Conservation (phyloP, 2,329 filamentous ascomycete species). For the Chrysoporthe deuterocubensis region DNA sequence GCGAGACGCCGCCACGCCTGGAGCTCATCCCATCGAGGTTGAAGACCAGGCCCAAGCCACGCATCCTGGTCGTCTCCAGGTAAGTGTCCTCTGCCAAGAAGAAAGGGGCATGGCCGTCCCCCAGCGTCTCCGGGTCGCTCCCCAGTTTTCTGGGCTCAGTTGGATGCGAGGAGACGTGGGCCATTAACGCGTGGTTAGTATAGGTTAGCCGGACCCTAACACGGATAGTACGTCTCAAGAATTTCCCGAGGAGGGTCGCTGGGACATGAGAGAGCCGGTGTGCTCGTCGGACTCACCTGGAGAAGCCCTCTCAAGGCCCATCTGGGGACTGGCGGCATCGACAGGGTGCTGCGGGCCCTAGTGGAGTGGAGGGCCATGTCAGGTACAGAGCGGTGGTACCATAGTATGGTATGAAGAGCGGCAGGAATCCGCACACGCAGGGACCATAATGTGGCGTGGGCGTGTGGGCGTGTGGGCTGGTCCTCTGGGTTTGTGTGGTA, state of each 20-base stretch:
- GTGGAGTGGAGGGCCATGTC: background rate
- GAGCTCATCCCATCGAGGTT: background rate
- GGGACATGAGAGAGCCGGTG: background rate
- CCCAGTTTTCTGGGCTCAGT: background rate
- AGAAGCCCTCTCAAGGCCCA: background rate
- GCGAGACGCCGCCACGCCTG: constrained; percentile 1
- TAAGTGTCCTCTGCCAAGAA: background rate
- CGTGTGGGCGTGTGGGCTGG: background rate
- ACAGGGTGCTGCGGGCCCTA: background rate
- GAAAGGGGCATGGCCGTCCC: constrained; percentile 5
- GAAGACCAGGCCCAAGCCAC: background rate
- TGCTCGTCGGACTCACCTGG: background rate
- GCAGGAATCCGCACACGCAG: constrained; percentile 5
- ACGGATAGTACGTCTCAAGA: background rate
- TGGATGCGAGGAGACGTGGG: background rate
- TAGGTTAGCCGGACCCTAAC: background rate
- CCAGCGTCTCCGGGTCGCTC: background rate
- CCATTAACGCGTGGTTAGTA: background rate
- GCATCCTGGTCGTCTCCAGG: background rate
- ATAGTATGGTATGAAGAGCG: background rate
- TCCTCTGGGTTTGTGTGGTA: background rate
- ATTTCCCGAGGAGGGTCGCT: background rate
- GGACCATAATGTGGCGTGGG: background rate
- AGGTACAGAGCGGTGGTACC: background rate
- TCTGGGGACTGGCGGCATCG: background rate